Evolutionary conservation across 495 filamentous ascomycete genomes (phyloP).

Genomic region (Cladorrhinum samala): DNA sequence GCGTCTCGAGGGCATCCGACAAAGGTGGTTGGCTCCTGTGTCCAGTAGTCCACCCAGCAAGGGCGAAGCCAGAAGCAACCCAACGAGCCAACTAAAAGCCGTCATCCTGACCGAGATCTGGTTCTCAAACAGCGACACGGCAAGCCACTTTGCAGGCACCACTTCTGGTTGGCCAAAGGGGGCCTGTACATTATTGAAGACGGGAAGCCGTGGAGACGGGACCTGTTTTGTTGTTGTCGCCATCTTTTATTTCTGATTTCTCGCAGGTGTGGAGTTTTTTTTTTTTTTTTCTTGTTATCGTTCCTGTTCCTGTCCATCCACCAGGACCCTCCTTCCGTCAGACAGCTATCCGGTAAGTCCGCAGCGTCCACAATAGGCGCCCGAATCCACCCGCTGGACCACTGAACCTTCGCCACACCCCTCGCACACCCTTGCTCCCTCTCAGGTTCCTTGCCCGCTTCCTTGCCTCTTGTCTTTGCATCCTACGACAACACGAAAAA

Average conservation of each 20-base stretch:
- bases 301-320: too few relatives aligned
- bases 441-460: constrained; percentile 4
- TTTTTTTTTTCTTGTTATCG: too few relatives aligned
- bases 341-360: too few relatives aligned
- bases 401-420: constrained; percentile 22
- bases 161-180: constrained; percentile 9
- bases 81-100: constrained; percentile 19
- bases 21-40: constrained; percentile 21
- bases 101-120: constrained; percentile 17
- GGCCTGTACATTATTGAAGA: neutral
- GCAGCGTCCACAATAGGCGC: too few relatives aligned
- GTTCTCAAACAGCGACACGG: constrained; percentile 13
- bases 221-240: too few relatives aligned
- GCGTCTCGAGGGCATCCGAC: constrained; percentile 6
- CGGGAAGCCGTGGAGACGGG: too few relatives aligned
- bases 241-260: too few relatives aligned
- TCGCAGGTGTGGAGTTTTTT: too few relatives aligned
- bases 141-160: constrained; percentile 7
- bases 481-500: too few relatives aligned
- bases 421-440: constrained; percentile 8
- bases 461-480: constrained; percentile 2
- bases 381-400: constrained; percentile 10
- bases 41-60: constrained; percentile 23
- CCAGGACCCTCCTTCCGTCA: too few relatives aligned
- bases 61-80: constrained; percentile 15